phyloP scores from a whole-genome alignment of 2,329 filamentous ascomycete species.

The Pseudogymnoascus sp. region DNA sequence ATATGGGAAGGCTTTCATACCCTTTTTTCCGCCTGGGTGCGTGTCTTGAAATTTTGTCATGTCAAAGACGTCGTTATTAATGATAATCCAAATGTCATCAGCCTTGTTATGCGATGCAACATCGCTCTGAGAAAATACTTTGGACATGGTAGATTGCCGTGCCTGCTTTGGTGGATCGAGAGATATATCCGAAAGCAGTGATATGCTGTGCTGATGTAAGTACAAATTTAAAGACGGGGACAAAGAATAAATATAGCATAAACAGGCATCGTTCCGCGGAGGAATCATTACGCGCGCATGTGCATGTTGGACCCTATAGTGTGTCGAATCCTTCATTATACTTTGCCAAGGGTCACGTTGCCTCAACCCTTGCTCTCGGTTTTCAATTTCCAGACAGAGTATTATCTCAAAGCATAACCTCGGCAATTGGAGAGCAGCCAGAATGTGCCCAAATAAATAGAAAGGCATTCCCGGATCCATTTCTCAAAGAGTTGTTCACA shows the following conservation, averaged over 20 bases:
- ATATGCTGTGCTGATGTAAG: not conserved
- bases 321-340: not conserved
- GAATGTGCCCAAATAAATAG: not conserved
- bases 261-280: not conserved
- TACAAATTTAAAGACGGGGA: not conserved
- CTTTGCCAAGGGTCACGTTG: not conserved
- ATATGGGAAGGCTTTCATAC: constrained; percentile 26
- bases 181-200: not conserved
- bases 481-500: not conserved
- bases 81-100: constrained; percentile 77
- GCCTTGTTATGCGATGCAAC: constrained; percentile 88
- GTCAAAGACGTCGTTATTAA: constrained; percentile 95
- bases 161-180: not conserved
- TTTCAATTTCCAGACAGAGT: not conserved
- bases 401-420: not conserved
- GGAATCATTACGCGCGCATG: not conserved
- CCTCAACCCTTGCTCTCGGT: not conserved
- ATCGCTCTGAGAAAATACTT: constrained; percentile 74
- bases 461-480: not conserved
- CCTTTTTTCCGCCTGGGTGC: constrained; percentile 54
- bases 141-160: constrained; percentile 58
- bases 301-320: not conserved
- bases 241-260: not conserved
- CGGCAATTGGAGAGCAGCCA: not conserved
- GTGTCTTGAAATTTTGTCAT: constrained; percentile 81